These are phyloP conservation scores for Penicillium simplicissimum DNA, from an alignment of 495 filamentous ascomycete genomes.

Conservation along the genomic window DNA sequence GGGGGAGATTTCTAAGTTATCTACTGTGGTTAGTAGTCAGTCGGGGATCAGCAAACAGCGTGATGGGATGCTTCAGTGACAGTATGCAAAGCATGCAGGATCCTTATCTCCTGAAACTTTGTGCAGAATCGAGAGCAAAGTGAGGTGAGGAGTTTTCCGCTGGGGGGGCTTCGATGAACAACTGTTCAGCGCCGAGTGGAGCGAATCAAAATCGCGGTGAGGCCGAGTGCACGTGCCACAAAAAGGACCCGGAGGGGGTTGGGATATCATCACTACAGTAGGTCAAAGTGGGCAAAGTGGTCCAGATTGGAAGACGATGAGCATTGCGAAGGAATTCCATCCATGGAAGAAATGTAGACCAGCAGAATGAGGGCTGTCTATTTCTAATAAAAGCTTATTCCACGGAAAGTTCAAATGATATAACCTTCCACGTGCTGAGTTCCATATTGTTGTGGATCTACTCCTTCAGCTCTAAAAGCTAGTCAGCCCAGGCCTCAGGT, in stretches of 20 bases:
- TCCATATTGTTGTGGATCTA: no score
- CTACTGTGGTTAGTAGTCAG: neutral
- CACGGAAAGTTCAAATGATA: no score
- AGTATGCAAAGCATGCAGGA: constrained; percentile 5
- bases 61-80: neutral
- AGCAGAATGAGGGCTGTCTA: no score
- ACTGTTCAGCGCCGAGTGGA: constrained; percentile 24
- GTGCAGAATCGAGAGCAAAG: constrained; percentile 8
- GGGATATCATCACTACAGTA: constrained; percentile 14
- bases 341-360: neutral
- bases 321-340: neutral
- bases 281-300: no score
- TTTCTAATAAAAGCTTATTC: no score
- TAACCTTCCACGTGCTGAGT: no score
- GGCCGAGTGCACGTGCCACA: constrained; percentile 38
- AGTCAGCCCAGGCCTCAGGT: no score
- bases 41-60: neutral
- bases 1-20: neutral
- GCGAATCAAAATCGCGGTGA: constrained; percentile 45
- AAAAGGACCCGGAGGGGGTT: constrained; percentile 26
- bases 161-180: constrained; percentile 15
- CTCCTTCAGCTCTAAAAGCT: no score
- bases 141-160: constrained; percentile 15
- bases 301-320: neutral
- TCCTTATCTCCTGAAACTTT: neutral